A percentile compares a stretch with the other conserved stretches of the same genome.
Conservation (phyloP, 441 rosid genomes). For the Aleurites moluccanus region DNA sequence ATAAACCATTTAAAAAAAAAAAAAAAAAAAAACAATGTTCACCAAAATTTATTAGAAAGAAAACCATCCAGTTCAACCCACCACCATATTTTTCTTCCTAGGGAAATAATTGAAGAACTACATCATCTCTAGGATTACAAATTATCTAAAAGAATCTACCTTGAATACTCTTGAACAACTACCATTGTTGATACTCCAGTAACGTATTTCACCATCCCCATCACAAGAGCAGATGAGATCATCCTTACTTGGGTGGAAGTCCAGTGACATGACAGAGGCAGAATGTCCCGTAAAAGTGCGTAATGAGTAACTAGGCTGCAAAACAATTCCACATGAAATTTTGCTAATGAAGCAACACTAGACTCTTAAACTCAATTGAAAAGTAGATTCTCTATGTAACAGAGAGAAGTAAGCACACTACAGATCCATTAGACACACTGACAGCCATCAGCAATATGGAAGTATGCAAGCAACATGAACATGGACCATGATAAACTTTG, state of each 20-base stretch:
- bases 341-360: not conserved
- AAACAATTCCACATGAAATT: slow-evolving; percentile 22
- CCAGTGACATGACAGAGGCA: slow-evolving; percentile 70
- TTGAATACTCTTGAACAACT: slow-evolving; percentile 71
- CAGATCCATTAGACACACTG: not conserved
- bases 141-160: slow-evolving; percentile 41
- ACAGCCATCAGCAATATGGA: not conserved
- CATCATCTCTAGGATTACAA: not conserved
- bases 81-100: not conserved
- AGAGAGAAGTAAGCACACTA: not conserved
- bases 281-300: slow-evolving; percentile 83
- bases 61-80: not conserved
- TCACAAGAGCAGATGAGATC: slow-evolving; percentile 95
- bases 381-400: not conserved
- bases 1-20: not conserved
- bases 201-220: slow-evolving; percentile 79
- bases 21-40: not conserved
- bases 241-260: slow-evolving; percentile 86
- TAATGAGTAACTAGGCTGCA: slow-evolving; percentile 79
- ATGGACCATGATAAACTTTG: not conserved
- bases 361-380: not conserved
- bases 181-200: slow-evolving; percentile 89
- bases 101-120: too few species aligned
- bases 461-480: not conserved
- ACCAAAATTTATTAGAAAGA: not conserved